These are phyloP conservation scores for Pezicula carpinea DNA, from an alignment of 2,329 filamentous ascomycete genomes.

Conservation along the genomic window DNA sequence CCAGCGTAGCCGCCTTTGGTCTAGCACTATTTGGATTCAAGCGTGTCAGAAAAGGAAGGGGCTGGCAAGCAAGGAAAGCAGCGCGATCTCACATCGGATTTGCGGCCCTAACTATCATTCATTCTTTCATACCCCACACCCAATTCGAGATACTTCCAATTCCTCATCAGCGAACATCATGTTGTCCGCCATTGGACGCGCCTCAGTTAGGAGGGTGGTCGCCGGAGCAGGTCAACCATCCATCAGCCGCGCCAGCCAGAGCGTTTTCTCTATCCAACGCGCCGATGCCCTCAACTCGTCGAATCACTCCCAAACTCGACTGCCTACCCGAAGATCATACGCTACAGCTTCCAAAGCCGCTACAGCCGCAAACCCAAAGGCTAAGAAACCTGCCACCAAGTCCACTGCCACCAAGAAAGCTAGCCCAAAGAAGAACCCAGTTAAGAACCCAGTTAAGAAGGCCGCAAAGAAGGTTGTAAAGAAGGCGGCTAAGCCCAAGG, in stretches of 20 bases:
- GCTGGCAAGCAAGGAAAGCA: conserved; percentile 7
- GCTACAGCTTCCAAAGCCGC: conserved; percentile 22
- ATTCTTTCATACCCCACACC: not conserved
- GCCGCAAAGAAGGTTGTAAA: conserved; percentile 14
- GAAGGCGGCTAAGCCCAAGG: conserved; percentile 6
- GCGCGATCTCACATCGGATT: not conserved
- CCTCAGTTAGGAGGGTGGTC: conserved; percentile 22
- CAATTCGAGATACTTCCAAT: not conserved
- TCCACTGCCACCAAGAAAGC: conserved; percentile 27
- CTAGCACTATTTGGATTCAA: conserved; percentile 6
- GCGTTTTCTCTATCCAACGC: conserved; percentile 20
- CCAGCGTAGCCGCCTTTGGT: not conserved
- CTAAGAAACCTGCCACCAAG: conserved; percentile 11
- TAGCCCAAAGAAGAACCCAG: conserved; percentile 15
- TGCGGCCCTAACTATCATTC: not conserved
- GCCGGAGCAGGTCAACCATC: conserved; percentile 16
- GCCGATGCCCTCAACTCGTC: conserved; percentile 13
- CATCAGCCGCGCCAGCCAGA: conserved; percentile 21
- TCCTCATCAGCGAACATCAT: conserved; percentile 16
- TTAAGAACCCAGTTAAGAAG: no score
- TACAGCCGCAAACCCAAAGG: conserved; percentile 15
- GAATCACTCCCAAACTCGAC: conserved; percentile 7
- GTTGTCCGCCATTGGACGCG: conserved; percentile 28
- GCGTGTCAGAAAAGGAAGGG: conserved; percentile 15
- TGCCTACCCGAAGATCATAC: conserved; percentile 14